phyloP scores from a whole-genome alignment of 257 asterid genomes.

The Orobanche coerulescens region DNA sequence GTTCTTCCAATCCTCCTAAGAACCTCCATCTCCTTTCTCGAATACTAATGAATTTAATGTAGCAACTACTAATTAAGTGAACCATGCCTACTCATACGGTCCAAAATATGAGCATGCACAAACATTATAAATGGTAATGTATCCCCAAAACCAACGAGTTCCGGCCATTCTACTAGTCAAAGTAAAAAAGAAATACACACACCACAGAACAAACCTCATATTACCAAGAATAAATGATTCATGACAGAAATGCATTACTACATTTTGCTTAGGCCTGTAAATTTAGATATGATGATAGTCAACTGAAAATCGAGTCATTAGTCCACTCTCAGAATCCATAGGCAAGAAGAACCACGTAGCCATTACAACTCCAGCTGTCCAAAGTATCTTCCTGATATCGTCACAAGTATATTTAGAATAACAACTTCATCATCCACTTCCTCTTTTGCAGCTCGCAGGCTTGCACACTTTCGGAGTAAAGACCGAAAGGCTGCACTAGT shows the following conservation, averaged over 20 bases:
- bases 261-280: neutral
- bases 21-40: slow-evolving; percentile 54
- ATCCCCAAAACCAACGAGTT: no score
- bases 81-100: no score
- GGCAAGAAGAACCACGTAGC: neutral
- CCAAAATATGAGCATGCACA: no score
- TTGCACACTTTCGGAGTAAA: slow-evolving; percentile 71
- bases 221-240: neutral
- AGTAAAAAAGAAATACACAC: no score
- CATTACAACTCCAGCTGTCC: slow-evolving; percentile 64
- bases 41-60: slow-evolving; percentile 36
- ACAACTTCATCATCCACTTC: slow-evolving; percentile 59
- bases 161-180: no score
- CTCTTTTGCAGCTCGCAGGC: slow-evolving; percentile 62
- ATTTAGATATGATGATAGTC: neutral
- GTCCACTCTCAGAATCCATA: neutral
- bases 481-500: slow-evolving; percentile 78
- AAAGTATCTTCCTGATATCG: slow-evolving; percentile 71
- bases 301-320: neutral
- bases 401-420: slow-evolving; percentile 58
- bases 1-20: slow-evolving; percentile 56
- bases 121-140: no score
- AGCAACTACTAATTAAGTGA: no score
- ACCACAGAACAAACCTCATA: neutral
- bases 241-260: neutral